A percentile compares a stretch with the other conserved stretches of the same genome.
These are phyloP conservation scores for Pulveroboletus sp. DNA, from an alignment of 768 basidiomycete genomes.

Conservation along the genomic window DNA sequence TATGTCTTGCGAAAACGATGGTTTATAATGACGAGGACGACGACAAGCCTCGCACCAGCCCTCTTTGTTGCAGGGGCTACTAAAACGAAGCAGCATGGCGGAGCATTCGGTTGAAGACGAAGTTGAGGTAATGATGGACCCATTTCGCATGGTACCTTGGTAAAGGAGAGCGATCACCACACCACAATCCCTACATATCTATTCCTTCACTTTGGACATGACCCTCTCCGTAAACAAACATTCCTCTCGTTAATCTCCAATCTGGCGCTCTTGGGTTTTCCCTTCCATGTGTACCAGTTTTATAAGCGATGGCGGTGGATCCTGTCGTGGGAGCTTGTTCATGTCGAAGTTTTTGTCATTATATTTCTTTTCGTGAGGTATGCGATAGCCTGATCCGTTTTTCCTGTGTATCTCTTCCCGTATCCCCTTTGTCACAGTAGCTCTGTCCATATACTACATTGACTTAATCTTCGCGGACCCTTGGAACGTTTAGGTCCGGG, in stretches of 20 bases:
- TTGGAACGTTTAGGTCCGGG: background rate
- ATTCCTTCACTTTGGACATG: constrained; percentile 29
- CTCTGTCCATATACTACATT: constrained; percentile 21
- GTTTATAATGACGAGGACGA: constrained; percentile 18
- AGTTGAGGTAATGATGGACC: constrained; percentile 20
- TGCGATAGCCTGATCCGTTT: constrained; percentile 8
- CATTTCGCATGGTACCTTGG: constrained; percentile 19
- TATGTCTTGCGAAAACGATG: constrained; percentile 28
- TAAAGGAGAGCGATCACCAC: constrained; percentile 21
- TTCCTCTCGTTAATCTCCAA: constrained; percentile 16
- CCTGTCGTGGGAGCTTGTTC: constrained; percentile 4
- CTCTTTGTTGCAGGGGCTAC: constrained; percentile 6
- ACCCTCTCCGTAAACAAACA: constrained; percentile 15
- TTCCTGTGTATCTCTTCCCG: constrained; percentile 1
- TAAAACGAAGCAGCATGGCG: constrained; percentile 13
- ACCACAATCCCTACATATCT: constrained; percentile 31
- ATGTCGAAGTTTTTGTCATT: background rate
- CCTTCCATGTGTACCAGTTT: background rate
- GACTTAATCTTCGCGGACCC: constrained; percentile 19
- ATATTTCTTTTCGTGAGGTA: background rate
- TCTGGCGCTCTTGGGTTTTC: constrained; percentile 5
- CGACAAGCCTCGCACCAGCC: constrained; percentile 12
- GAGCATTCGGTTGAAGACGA: constrained; percentile 12
- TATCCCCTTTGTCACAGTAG: constrained; percentile 19
- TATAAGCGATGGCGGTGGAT: background rate